A percentile compares a stretch with the other conserved stretches of the same genome.
Evolutionary conservation across 1,139 yeast genomes (phyloP).

Genomic region (Starmera stellimalicola): DNA sequence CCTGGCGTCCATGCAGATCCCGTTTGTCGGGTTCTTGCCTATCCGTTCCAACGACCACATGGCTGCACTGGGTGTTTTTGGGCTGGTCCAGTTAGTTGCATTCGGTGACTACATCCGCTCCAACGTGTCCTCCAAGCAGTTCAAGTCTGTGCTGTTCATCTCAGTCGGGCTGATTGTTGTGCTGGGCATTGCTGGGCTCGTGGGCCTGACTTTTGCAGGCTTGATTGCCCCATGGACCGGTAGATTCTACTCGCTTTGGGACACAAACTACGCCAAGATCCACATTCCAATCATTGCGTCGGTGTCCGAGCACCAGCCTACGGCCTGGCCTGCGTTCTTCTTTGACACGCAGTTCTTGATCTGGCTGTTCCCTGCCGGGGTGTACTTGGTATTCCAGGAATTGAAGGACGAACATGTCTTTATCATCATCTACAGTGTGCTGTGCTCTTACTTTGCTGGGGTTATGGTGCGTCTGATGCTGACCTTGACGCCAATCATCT

Average conservation of each 20-base stretch:
- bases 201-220: conserved; percentile 79
- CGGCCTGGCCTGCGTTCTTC: conserved; percentile 98
- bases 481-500: conserved; percentile 90
- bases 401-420: conserved; percentile 88
- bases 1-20: conserved; percentile 96
- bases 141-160: conserved; percentile 59
- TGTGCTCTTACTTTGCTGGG: conserved; percentile 96
- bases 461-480: conserved; percentile 98
- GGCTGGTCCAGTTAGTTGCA: conserved; percentile 84
- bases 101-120: conserved; percentile 76
- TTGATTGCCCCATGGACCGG: conserved; percentile 99
- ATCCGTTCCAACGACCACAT: conserved; percentile 96
- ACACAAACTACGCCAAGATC: conserved; percentile 92
- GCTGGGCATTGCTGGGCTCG: conserved; percentile 62
- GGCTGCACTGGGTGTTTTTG: conserved; percentile 98
- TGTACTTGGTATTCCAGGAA: conserved; percentile 83
- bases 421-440: conserved; percentile 79
- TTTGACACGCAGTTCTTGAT: conserved; percentile 87
- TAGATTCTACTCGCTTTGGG: conserved; percentile 97
- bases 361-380: conserved; percentile 98
- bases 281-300: conserved; percentile 99
- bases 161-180: conserved; percentile 46
- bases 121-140: conserved; percentile 64
- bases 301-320: conserved; percentile 98
- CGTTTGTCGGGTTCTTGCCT: conserved; percentile 95